Evolutionary conservation across 306 rosid species (phyloP).

Genomic region (Senna siamea): DNA sequence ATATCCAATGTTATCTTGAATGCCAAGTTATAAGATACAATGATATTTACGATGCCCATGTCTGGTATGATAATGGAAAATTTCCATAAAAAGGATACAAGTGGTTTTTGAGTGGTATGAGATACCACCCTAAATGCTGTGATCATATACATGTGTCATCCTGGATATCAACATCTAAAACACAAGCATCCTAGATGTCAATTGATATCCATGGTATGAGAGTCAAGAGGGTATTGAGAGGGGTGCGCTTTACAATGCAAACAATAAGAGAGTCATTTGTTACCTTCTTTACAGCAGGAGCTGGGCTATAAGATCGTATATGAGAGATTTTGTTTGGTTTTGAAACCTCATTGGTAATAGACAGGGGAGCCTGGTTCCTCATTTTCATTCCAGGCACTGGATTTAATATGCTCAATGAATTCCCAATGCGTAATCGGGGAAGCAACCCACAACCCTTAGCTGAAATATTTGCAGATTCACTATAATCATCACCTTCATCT

Average conservation of each 20-base stretch:
- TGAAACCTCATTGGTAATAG: constrained; percentile 43
- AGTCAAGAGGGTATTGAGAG: background rate
- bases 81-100: too few relatives aligned
- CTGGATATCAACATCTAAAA: too few relatives aligned
- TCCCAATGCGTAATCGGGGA: constrained; percentile 58
- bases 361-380: constrained; percentile 45
- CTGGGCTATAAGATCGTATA: constrained; percentile 48
- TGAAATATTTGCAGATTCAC: constrained; percentile 47
- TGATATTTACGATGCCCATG: too few relatives aligned
- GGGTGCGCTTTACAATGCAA: constrained; percentile 15
- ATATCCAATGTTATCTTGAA: too few relatives aligned
- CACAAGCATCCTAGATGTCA: too few relatives aligned
- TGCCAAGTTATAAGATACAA: too few relatives aligned
- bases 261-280: constrained; percentile 14
- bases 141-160: too few relatives aligned
- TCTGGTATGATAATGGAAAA: too few relatives aligned
- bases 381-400: constrained; percentile 63
- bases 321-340: constrained; percentile 49
- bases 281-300: constrained; percentile 72
- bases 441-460: constrained; percentile 83
- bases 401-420: constrained; percentile 62
- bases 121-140: background rate
- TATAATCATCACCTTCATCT: constrained; percentile 51
- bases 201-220: too few relatives aligned
- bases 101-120: too few relatives aligned